These are phyloP conservation scores for Gaeumannomyces sp. DNA, from an alignment of 2,329 filamentous ascomycete genomes.

Conservation along the genomic window DNA sequence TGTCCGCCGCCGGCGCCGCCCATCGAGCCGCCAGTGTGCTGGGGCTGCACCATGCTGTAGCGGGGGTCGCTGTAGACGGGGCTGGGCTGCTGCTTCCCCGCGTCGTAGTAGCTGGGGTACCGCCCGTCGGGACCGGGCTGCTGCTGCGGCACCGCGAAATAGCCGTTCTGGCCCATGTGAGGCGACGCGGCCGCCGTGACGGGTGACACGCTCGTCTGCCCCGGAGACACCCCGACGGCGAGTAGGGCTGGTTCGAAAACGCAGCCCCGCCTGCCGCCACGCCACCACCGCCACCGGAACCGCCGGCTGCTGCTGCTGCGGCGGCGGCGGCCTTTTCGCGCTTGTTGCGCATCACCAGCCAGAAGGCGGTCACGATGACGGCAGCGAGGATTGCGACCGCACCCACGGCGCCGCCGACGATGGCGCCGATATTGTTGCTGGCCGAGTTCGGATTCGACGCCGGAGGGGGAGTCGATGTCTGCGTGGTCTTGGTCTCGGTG, in stretches of 20 bases:
- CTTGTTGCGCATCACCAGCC: constrained; percentile 4
- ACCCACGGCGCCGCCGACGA: constrained; percentile 2
- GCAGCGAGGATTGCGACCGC: background rate
- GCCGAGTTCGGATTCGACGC: background rate
- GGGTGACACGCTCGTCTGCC: background rate
- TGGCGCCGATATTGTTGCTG: constrained; percentile 1
- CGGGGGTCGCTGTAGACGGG: constrained; percentile 23
- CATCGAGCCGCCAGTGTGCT: background rate
- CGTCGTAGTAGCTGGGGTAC: constrained; percentile 15
- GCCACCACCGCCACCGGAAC: no score
- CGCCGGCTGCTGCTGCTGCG: no score
- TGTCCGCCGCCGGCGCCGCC: background rate
- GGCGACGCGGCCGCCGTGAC: background rate
- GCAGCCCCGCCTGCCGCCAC: background rate
- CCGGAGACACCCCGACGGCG: background rate
- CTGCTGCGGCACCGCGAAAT: background rate
- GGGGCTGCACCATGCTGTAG: background rate
- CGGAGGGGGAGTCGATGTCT: background rate
- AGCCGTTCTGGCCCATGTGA: background rate
- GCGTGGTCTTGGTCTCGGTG: background rate
- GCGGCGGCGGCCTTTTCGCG: background rate
- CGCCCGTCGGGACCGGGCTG: background rate
- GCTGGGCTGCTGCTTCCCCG: constrained; percentile 23
- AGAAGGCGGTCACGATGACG: background rate
- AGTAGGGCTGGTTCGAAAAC: background rate